Percentiles rank a stretch among this genome's conserved stretches.
These are phyloP conservation scores for Clonostachys solani DNA, from an alignment of 2,329 filamentous ascomycete species.

Conservation along the genomic window DNA sequence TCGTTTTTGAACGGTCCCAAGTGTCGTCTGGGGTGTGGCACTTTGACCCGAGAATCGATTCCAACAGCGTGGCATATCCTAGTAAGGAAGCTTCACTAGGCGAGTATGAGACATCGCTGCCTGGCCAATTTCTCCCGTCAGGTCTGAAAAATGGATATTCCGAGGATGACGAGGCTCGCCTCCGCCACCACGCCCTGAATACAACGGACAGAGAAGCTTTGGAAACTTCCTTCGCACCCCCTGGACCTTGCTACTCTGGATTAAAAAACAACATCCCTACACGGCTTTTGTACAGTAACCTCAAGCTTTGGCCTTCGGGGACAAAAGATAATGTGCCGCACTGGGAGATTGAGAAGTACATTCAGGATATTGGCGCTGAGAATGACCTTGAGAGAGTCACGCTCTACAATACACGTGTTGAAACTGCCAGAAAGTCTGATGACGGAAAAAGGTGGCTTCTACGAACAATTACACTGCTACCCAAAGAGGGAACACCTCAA, in stretches of 20 bases:
- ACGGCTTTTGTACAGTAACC: slow-evolving; percentile 35
- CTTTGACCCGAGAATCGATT: slow-evolving; percentile 18
- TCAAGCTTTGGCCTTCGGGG: slow-evolving; percentile 50
- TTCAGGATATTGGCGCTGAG: slow-evolving; percentile 50
- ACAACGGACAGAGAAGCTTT: neutral
- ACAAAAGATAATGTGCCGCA: slow-evolving; percentile 58
- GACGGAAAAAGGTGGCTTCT: slow-evolving; percentile 42
- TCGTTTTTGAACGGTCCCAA: slow-evolving; percentile 28
- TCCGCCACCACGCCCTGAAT: slow-evolving; percentile 3
- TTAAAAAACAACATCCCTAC: slow-evolving; percentile 75
- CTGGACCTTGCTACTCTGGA: slow-evolving; percentile 46
- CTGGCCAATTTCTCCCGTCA: slow-evolving; percentile 1
- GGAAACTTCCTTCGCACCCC: slow-evolving; percentile 11
- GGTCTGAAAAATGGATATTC: neutral
- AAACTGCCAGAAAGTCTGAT: slow-evolving; percentile 37
- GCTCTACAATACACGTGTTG: slow-evolving; percentile 56
- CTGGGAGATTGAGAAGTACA: slow-evolving; percentile 50
- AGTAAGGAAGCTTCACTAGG: slow-evolving; percentile 18
- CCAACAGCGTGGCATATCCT: slow-evolving; percentile 23
- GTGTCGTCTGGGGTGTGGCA: slow-evolving; percentile 32
- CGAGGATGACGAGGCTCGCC: neutral
- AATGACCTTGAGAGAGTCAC: slow-evolving; percentile 46
- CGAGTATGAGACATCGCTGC: slow-evolving; percentile 13
- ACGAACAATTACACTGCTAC: slow-evolving; percentile 36
- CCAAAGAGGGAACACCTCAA: slow-evolving; percentile 8